phyloP scores from a whole-genome alignment of 441 rosid genomes.

The Gossypium davidsonii region DNA sequence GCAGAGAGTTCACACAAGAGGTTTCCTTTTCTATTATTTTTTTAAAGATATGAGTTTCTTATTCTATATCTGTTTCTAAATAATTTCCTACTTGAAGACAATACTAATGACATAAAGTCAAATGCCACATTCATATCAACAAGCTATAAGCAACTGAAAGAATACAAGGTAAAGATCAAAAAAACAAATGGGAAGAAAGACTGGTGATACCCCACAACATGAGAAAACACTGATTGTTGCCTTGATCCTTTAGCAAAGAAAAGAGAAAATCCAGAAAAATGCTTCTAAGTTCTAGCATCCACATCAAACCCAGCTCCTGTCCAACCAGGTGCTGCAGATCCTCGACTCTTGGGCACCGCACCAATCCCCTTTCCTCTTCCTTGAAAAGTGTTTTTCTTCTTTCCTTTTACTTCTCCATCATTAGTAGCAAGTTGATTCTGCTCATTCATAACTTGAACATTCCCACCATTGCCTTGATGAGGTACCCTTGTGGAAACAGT shows the following conservation, averaged over 20 bases:
- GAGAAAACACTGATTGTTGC: not conserved
- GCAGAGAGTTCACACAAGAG: not conserved
- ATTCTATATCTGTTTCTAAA: not conserved
- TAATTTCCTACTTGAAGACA: not conserved
- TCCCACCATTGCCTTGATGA: conserved; percentile 31
- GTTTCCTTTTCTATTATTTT: not conserved
- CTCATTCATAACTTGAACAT: conserved; percentile 23
- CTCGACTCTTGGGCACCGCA: conserved; percentile 50
- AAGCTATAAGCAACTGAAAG: conserved; percentile 17
- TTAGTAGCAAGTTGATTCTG: conserved; percentile 33
- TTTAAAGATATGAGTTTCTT: not conserved
- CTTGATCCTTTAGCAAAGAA: not conserved
- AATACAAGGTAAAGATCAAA: not conserved
- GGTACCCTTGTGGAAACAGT: conserved; percentile 26
- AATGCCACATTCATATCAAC: conserved; percentile 15
- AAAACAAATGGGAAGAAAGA: not conserved
- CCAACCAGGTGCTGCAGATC: conserved; percentile 58
- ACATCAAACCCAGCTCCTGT: conserved; percentile 89
- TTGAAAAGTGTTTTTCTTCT: conserved; percentile 53
- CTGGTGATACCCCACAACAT: not conserved
- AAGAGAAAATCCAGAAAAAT: conserved; percentile 13
- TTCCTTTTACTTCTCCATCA: conserved; percentile 53
- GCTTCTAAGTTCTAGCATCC: conserved; percentile 52
- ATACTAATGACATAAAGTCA: not conserved
- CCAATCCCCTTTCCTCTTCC: conserved; percentile 71